Evolutionary conservation across 495 filamentous ascomycete species (phyloP).

Genomic region (Opeltia flavorubescens): DNA sequence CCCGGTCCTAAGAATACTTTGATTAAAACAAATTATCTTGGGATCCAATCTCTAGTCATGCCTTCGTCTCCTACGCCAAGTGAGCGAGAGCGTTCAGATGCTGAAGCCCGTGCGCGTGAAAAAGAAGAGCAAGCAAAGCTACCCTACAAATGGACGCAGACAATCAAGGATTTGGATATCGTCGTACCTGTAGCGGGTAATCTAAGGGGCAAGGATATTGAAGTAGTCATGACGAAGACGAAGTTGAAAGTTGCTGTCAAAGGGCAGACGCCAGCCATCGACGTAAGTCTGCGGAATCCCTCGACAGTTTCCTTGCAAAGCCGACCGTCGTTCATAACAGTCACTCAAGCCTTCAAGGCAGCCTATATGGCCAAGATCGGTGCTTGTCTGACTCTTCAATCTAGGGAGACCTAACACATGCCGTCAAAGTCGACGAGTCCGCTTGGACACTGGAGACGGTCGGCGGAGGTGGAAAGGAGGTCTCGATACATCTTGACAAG

Average conservation of each 20-base stretch:
- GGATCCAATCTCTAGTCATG: too few relatives aligned
- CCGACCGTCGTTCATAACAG: background rate
- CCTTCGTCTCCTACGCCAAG: slow-evolving; percentile 34
- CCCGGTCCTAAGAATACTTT: too few relatives aligned
- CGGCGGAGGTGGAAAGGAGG: slow-evolving; percentile 49
- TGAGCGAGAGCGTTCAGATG: slow-evolving; percentile 39
- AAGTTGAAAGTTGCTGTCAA: slow-evolving; percentile 72
- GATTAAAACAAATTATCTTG: too few relatives aligned
- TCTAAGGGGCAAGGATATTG: slow-evolving; percentile 71
- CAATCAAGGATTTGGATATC: slow-evolving; percentile 83
- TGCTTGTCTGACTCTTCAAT: background rate
- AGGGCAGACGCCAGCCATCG: slow-evolving; percentile 74
- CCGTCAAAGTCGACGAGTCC: slow-evolving; percentile 68
- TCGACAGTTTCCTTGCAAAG: background rate
- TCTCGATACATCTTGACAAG: slow-evolving; percentile 91
- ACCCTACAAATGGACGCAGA: slow-evolving; percentile 96
- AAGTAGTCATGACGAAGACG: slow-evolving; percentile 67
- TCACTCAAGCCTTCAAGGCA: background rate
- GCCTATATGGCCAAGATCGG: background rate
- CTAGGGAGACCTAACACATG: slow-evolving; percentile 73
- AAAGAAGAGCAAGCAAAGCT: slow-evolving; percentile 77
- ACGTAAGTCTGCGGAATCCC: slow-evolving; percentile 36
- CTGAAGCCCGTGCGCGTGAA: slow-evolving; percentile 62
- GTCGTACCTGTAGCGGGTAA: slow-evolving; percentile 61
- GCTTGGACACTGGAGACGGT: slow-evolving; percentile 83